Base-by-base conservation (phyloP, 345 rosid genomes). In the Murraya koenigii region DNA sequence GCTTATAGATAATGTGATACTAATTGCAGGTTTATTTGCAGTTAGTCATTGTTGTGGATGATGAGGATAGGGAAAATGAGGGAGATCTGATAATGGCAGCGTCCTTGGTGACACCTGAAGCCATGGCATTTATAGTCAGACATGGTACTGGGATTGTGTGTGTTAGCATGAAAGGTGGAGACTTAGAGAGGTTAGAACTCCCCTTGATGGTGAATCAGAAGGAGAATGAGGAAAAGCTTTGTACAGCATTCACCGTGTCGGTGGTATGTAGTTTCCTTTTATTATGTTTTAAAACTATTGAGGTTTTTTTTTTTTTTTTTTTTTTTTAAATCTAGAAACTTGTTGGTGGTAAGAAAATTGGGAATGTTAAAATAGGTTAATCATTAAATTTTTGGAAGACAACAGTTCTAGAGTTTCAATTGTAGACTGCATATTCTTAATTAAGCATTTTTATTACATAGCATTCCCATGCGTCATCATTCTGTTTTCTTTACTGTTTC, bases 71-170 rank as follows among this genome's bases (percentile, higher is more conserved):
- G 81, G 98, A 95, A 85, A 93, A 92, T 61, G 99, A 95, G 80
- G 98, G 99, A 54, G 97, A 95, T 84, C 82, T 95, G 64, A 92
- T 95, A 44, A 90, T 95, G 98, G 98, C 96, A 17, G 98, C 94
- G 5, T 80, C 90, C 0, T 69, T 89, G 84, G 92, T 82, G 64
- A 95, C 94, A 44, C 97, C 97, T 66, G 90, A 93, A 86, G 90
- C 96, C 60, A 90, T 91, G 98, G 95, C 97, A 62, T 92, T 93
- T 75, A 91, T 92, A 75, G 98, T 95, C n/a, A 95, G 89, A 73
- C 89, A 92, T 78, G 92, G 97, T 66, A 92, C 99, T 73, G 99
- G 99, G 33, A 96, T 96, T 7, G 95, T 92, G n/a, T 96, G 97
- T 78, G 97, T 91, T 69, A 92, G 98, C 84, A 92, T 94, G 97